These are phyloP conservation scores for Larix kaempferi DNA, from an alignment of 75 land plant species.

Conservation along the genomic window DNA sequence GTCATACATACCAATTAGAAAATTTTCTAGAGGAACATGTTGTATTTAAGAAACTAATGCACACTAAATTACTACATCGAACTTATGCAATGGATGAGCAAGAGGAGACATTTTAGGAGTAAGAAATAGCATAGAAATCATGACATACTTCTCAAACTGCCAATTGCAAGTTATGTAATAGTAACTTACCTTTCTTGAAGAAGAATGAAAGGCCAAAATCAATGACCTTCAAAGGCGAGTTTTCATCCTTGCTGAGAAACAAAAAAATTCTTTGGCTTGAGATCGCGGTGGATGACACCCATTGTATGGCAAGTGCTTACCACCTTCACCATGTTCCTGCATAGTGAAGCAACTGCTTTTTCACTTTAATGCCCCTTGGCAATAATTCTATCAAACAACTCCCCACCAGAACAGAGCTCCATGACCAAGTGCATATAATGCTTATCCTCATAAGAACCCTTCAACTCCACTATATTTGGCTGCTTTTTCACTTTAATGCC, in stretches of 20 bases:
- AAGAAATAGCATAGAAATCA: no score
- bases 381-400: slow-evolving; percentile 63
- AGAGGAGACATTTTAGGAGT: no score
- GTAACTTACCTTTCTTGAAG: slow-evolving; percentile 41
- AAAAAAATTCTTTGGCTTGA: slow-evolving; percentile 69
- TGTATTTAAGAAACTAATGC: no score
- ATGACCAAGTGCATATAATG: slow-evolving; percentile 50
- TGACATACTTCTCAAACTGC: background rate
- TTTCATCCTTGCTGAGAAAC: slow-evolving; percentile 35
- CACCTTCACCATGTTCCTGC: slow-evolving; percentile 48
- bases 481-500: no score
- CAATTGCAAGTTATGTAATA: no score
- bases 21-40: no score
- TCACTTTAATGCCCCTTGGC: slow-evolving; percentile 60
- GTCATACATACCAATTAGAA: no score
- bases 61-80: no score
- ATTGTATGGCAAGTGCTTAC: slow-evolving; percentile 54
- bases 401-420: slow-evolving; percentile 69
- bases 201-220: slow-evolving; percentile 62
- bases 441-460: slow-evolving; percentile 50
- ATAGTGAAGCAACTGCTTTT: slow-evolving; percentile 44
- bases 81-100: no score
- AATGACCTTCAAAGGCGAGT: slow-evolving; percentile 54
- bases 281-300: slow-evolving; percentile 62
- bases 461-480: slow-evolving; percentile 58